phyloP scores from a whole-genome alignment of 352 stramenopile species.

The Phytophthora ramorum region DNA sequence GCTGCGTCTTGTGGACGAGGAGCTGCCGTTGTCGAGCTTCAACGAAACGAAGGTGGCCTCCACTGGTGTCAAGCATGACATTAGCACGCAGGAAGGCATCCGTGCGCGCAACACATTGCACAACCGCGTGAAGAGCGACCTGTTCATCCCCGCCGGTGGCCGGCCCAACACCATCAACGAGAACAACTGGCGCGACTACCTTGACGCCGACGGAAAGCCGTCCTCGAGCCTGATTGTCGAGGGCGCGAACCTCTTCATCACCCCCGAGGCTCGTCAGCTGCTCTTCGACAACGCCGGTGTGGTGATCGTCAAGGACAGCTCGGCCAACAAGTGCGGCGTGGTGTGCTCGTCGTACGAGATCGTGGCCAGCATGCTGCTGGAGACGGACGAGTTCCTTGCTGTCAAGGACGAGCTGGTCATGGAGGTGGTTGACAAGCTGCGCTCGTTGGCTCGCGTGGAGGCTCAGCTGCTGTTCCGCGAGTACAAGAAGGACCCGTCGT shows the following conservation, averaged over 20 bases:
- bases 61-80: conserved; percentile 87
- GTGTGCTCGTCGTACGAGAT: conserved; percentile 90
- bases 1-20: conserved; percentile 93
- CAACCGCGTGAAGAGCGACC: conserved; percentile 93
- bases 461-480: conserved; percentile 98
- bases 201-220: conserved; percentile 76
- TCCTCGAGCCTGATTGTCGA: conserved; percentile 84
- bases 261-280: conserved; percentile 83
- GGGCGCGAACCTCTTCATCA: conserved; percentile 90
- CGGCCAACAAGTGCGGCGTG: conserved; percentile 90
- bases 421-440: conserved; percentile 96
- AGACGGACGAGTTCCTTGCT: conserved; percentile 96
- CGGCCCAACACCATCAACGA: conserved; percentile 89
- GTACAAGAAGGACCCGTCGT: conserved; percentile 91
- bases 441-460: conserved; percentile 93
- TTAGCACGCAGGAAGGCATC: conserved; percentile 72
- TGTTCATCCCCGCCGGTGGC: conserved; percentile 86
- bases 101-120: conserved; percentile 98
- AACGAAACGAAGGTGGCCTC: conserved; percentile 50
- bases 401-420: conserved; percentile 95
- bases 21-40: conserved; percentile 89
- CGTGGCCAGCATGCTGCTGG: conserved; percentile 95
- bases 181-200: conserved; percentile 84
- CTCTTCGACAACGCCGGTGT: conserved; percentile 97
- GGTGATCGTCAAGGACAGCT: conserved; percentile 98